Evolutionary conservation across 257 asterid genomes (phyloP), one percentile per base, ranked within the genome.

Genomic region (Solanum piurae): DNA sequence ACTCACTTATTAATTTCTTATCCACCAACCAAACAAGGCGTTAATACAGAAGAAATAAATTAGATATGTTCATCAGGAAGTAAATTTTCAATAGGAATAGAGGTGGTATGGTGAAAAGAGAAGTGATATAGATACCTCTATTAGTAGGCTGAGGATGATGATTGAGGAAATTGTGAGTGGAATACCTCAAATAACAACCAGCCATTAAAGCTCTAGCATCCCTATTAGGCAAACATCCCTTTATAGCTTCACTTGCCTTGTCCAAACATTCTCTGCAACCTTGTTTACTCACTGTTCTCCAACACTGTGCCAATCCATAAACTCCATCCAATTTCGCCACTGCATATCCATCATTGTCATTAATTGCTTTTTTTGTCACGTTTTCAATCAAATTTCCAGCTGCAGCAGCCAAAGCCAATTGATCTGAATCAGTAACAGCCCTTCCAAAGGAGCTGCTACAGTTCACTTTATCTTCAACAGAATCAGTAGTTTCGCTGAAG

Each of bases 251-350:
- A 38, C 90, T 91, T 42, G 98, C 99, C 90, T 92, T 93, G 9
- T 88, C 92, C 94, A 96, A 93, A 89, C 99, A 96, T 88, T 88
- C 90, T 88, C 93, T 89, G 86, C 99, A 96, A 77, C 97, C 94
- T 11, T 91, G 88, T 72, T n/a, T 25, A 42, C 89, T 92, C 92
- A 96, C 83, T 25, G 97, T 95, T 79, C 87, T 88, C 99, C 99
- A 96, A 87, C 99, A 96, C 92, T 95, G 92, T 46, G 97, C 98
- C 94, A 96, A 92, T 36, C 96, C 99, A 88, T 89, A 95, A 79
- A 93, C 95, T 58, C 98, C 97, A 44, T 87, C 87, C 71, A 83
- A 49, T 83, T 90, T 92, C 86, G n/a, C 80, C 87, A 62, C 93
- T 29, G 97, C 97, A 88, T 87, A 89, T 6, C 96, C 92, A 7